Percentiles rank a stretch among this genome's conserved stretches.
These are phyloP conservation scores for Candida loeiensis DNA, from an alignment of 805 yeast species.

Conservation along the genomic window DNA sequence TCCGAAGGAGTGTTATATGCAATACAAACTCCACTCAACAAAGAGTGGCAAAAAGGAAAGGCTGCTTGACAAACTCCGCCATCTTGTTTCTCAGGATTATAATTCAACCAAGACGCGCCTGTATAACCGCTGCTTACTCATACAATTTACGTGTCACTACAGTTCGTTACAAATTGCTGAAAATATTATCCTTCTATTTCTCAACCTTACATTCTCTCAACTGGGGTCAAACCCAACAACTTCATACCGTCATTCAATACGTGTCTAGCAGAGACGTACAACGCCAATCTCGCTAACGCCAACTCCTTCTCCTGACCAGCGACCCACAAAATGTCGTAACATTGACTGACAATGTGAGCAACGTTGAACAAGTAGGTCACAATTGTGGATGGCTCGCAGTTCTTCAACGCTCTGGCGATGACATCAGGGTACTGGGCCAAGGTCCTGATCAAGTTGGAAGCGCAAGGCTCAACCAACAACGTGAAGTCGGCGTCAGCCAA, in stretches of 20 bases:
- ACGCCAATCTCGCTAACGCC: constrained; percentile 87
- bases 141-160: no score
- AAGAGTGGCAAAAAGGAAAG: no score
- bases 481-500: constrained; percentile 51
- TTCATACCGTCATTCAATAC: constrained; percentile 87
- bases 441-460: constrained; percentile 66
- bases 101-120: no score
- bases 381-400: constrained; percentile 87
- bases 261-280: constrained; percentile 86
- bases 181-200: background rate
- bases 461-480: constrained; percentile 67
- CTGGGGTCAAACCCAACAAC: constrained; percentile 93
- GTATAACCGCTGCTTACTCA: no score
- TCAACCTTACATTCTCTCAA: constrained; percentile 79
- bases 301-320: constrained; percentile 88
- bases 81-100: no score
- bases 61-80: no score
- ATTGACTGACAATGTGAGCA: constrained; percentile 92
- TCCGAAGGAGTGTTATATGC: no score
- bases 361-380: constrained; percentile 91
- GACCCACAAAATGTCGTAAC: constrained; percentile 94
- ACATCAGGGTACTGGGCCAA: constrained; percentile 91
- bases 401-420: constrained; percentile 75
- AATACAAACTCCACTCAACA: no score
- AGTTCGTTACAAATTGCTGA: no score